These are phyloP conservation scores for Tuctoria greenei DNA, from an alignment of 176 grass and related monocot genomes.

Conservation along the genomic window DNA sequence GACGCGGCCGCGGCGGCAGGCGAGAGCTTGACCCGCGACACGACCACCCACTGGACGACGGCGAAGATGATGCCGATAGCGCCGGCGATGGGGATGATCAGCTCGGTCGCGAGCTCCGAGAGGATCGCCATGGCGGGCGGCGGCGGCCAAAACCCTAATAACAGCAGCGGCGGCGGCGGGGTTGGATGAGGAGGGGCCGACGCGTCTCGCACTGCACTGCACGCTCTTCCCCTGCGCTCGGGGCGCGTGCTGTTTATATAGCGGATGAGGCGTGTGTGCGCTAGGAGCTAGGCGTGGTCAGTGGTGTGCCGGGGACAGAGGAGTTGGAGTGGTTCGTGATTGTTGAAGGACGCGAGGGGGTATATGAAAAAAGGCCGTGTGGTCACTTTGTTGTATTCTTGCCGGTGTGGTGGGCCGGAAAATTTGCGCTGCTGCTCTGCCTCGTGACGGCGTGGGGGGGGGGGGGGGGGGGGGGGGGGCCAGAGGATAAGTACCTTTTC, in stretches of 20 bases:
- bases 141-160: slow-evolving; percentile 40
- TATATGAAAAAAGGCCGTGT: background rate
- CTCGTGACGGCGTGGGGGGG: slow-evolving; percentile 16
- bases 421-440: background rate
- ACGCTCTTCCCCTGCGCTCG: slow-evolving; percentile 34
- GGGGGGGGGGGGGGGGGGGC: too few relatives aligned
- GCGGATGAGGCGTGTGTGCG: background rate
- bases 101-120: slow-evolving; percentile 57
- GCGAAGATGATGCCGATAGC: slow-evolving; percentile 71
- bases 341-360: fast-evolving
- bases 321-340: background rate
- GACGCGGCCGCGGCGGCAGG: slow-evolving; percentile 50
- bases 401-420: slow-evolving; percentile 24
- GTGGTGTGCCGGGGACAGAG: background rate
- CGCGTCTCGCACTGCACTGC: slow-evolving; percentile 34
- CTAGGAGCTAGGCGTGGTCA: background rate
- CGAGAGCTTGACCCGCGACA: slow-evolving; percentile 68
- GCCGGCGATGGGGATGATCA: slow-evolving; percentile 62
- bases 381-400: slow-evolving; percentile 8
- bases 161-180: slow-evolving; percentile 9
- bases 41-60: slow-evolving; percentile 72
- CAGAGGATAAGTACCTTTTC: slow-evolving; percentile 7
- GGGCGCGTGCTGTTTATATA: slow-evolving; percentile 30
- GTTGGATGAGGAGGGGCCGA: background rate
- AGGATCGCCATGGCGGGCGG: slow-evolving; percentile 85